Evolutionary conservation across 1,284 basidiomycete species (phyloP).

Genomic region (Ustilago lituana): DNA sequence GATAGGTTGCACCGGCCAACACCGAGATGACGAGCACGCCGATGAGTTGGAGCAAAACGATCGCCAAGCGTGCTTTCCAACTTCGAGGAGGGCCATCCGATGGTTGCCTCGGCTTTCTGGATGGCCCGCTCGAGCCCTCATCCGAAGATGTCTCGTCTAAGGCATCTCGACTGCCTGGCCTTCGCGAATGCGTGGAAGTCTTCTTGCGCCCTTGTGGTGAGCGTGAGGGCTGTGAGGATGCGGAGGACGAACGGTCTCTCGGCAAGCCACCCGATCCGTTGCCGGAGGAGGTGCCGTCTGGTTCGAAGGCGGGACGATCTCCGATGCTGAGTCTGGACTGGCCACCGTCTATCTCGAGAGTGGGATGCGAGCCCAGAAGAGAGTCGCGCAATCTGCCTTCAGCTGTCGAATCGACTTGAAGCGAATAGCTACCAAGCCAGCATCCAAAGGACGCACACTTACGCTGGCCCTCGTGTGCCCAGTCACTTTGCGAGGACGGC

Average conservation of each 20-base stretch:
- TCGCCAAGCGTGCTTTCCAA: constrained; percentile 33
- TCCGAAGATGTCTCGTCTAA: not conserved
- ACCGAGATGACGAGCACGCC: constrained; percentile 45
- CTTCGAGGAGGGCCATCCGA: constrained; percentile 10
- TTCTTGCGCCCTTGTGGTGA: constrained; percentile 8
- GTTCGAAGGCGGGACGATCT: constrained; percentile 26
- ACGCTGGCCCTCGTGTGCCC: constrained; percentile 39
- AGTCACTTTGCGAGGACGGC: constrained; percentile 34
- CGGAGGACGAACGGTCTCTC: constrained; percentile 11
- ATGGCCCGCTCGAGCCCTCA: not conserved
- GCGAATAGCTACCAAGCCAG: constrained; percentile 56
- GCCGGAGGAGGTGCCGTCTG: constrained; percentile 3
- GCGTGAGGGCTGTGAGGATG: constrained; percentile 17
- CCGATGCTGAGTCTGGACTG: constrained; percentile 34
- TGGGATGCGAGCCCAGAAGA: constrained; percentile 25
- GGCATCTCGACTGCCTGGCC: constrained; percentile 19
- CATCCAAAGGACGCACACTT: constrained; percentile 54
- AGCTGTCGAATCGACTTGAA: constrained; percentile 39
- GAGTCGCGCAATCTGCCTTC: constrained; percentile 38
- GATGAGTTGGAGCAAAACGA: constrained; percentile 47
- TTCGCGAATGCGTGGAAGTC: constrained; percentile 3
- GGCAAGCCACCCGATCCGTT: constrained; percentile 10
- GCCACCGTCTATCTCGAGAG: constrained; percentile 41
- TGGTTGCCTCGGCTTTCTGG: constrained; percentile 10
- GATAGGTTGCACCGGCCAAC: constrained; percentile 43